A percentile compares a stretch with the other conserved stretches of the same genome.
Conservation (phyloP, 345 rosid species). For the Erodium maritimum region DNA sequence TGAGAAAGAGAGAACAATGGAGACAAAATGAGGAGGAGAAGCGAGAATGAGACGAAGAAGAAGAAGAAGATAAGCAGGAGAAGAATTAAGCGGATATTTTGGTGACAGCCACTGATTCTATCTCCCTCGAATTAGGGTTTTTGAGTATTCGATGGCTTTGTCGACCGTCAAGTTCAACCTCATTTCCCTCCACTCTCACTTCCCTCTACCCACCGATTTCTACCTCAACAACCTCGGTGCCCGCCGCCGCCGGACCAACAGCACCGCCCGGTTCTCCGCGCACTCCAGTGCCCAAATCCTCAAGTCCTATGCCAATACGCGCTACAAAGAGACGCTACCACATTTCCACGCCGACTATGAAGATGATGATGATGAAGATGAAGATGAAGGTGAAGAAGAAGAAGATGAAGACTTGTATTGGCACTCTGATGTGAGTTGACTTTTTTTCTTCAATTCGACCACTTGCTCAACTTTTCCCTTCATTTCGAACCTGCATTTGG, state of each 20-base stretch:
- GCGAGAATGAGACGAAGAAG: no score
- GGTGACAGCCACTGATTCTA: no score
- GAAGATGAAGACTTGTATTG: slow-evolving; percentile 24
- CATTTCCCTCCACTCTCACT: not conserved
- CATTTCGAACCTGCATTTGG: not conserved
- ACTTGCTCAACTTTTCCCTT: not conserved
- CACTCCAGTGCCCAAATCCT: slow-evolving; percentile 76
- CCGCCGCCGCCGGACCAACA: slow-evolving; percentile 3
- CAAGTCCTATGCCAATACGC: slow-evolving; percentile 59
- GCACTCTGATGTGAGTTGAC: slow-evolving; percentile 43
- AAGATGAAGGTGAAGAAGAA: slow-evolving; percentile 19
- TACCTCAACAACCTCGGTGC: not conserved
- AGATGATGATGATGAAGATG: slow-evolving; percentile 21
- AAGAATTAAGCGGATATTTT: no score
- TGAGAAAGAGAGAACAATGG: no score
- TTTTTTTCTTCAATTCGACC: not conserved
- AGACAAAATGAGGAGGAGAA: no score
- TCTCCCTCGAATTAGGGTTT: slow-evolving; percentile 12
- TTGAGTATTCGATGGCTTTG: slow-evolving; percentile 9
- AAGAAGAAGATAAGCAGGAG: no score
- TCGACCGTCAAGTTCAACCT: not conserved
- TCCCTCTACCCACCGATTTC: not conserved
- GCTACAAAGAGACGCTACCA: slow-evolving; percentile 36
- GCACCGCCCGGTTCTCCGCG: slow-evolving; percentile 25
- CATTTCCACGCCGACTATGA: slow-evolving; percentile 40